These are phyloP conservation scores for Austroboletus niveus DNA, from an alignment of 1,284 basidiomycete species.

Conservation along the genomic window DNA sequence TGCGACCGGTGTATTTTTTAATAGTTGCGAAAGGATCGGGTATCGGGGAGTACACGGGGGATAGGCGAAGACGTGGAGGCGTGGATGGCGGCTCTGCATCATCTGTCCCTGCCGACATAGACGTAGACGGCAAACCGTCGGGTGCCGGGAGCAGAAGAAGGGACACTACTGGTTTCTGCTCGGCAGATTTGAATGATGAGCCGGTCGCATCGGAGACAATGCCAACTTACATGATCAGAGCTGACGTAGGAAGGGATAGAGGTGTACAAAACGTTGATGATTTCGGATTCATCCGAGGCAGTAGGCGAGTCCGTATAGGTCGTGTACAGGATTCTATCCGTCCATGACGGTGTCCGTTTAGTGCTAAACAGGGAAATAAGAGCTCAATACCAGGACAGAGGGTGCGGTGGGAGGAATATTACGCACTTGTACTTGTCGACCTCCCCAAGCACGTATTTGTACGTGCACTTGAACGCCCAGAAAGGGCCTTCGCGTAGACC, in stretches of 20 bases:
- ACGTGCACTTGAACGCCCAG: constrained; percentile 84
- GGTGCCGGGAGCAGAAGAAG: constrained; percentile 28
- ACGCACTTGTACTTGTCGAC: constrained; percentile 75
- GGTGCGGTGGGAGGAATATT: constrained; percentile 2
- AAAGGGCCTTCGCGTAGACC: constrained; percentile 82
- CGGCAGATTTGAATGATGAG: constrained; percentile 1
- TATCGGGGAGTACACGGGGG: constrained; percentile 45
- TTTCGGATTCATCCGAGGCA: constrained; percentile 48
- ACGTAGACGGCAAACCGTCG: constrained; percentile 3
- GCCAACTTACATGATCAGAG: constrained; percentile 64
- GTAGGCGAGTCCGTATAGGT: constrained; percentile 71
- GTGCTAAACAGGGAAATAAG: constrained; percentile 38
- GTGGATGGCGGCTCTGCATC: constrained; percentile 5
- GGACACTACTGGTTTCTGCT: constrained; percentile 51
- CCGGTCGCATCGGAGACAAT: background rate
- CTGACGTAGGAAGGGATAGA: constrained; percentile 73
- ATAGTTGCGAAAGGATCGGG: constrained; percentile 51
- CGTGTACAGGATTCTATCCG: constrained; percentile 89
- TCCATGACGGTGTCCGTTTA: constrained; percentile 89
- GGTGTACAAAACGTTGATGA: constrained; percentile 69
- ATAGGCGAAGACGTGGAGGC: constrained; percentile 49
- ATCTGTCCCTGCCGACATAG: background rate
- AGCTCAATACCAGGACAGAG: constrained; percentile 1
- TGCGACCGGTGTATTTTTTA: constrained; percentile 63
- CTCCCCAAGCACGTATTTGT: constrained; percentile 82